Evolutionary conservation across 169 alveolate genomes (phyloP).

Genomic region (Toxoplasma gondii): DNA sequence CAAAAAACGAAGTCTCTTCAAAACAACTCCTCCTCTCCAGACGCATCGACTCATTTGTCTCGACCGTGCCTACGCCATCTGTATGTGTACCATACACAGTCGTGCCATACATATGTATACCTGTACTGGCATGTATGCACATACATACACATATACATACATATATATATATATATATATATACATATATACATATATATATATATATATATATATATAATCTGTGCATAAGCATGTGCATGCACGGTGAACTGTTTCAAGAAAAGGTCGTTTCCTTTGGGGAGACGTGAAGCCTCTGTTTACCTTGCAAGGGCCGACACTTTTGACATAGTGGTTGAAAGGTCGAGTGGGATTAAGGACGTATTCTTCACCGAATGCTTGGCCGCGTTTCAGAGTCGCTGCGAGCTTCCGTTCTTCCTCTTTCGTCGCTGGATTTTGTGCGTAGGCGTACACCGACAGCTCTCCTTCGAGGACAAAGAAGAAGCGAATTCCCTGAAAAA

Average conservation of each 20-base stretch:
- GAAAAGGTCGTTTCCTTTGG: no score
- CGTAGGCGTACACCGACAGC: constrained; percentile 65
- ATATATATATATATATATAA: no score
- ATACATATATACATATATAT: neutral
- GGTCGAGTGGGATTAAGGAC: constrained; percentile 85
- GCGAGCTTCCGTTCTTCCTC: constrained; percentile 16
- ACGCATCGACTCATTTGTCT: neutral
- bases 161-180: neutral
- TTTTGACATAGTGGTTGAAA: constrained; percentile 83
- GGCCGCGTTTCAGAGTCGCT: constrained; percentile 87
- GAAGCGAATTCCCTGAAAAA: constrained; percentile 81
- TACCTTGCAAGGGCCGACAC: constrained; percentile 72
- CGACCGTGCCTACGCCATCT: neutral
- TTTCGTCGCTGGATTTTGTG: neutral
- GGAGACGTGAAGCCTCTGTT: neutral
- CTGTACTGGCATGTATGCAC: neutral
- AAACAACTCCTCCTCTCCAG: constrained; percentile 1
- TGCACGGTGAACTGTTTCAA: no score
- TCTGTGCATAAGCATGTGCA: no score
- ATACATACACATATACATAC: neutral
- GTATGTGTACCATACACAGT: neutral
- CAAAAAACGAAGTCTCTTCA: constrained; percentile 16
- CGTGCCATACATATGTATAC: neutral
- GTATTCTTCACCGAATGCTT: constrained; percentile 94
- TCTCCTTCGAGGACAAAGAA: constrained; percentile 89